A percentile compares a stretch with the other conserved stretches of the same genome.
phyloP scores from a whole-genome alignment of 352 stramenopile species.

The Globisporangium carolinianum region DNA sequence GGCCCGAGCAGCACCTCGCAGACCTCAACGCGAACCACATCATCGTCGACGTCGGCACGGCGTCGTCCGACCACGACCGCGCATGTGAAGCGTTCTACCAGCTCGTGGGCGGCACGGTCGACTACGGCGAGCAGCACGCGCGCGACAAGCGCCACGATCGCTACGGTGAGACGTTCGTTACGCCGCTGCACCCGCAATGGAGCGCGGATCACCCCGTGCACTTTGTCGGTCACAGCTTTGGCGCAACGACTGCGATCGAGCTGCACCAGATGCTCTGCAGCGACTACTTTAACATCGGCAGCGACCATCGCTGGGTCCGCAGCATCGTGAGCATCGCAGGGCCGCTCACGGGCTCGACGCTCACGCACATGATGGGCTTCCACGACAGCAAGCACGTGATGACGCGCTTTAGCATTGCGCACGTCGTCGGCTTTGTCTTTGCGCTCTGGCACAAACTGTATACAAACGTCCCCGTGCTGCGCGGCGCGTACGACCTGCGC shows the following conservation, averaged over 20 bases:
- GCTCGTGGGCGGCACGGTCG: conserved; percentile 41
- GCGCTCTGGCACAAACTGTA: conserved; percentile 36
- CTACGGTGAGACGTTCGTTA: conserved; percentile 33
- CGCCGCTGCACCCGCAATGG: conserved; percentile 29
- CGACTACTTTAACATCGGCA: conserved; percentile 52
- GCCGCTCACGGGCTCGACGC: conserved; percentile 42
- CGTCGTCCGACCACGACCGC: conserved; percentile 66
- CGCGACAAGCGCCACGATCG: conserved; percentile 26
- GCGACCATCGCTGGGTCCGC: conserved; percentile 39
- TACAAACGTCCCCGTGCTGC: conserved; percentile 32
- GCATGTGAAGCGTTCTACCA: conserved; percentile 66
- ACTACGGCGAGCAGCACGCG: conserved; percentile 53
- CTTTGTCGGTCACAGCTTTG: conserved; percentile 56
- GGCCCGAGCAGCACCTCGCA: conserved; percentile 41
- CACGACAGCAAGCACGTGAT: conserved; percentile 21
- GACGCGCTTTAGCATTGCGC: conserved; percentile 21
- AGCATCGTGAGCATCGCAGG: conserved; percentile 59
- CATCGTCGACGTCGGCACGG: conserved; percentile 45
- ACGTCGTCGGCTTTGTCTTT: conserved; percentile 31
- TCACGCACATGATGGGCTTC: conserved; percentile 46
- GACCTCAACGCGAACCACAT: conserved; percentile 47
- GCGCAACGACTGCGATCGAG: conserved; percentile 56
- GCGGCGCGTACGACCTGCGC: conserved; percentile 32
- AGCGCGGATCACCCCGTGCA: conserved; percentile 45
- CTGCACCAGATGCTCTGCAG: conserved; percentile 60